Conservation (phyloP, 148 eudicot species). For the Pharnaceum exiguum region DNA sequence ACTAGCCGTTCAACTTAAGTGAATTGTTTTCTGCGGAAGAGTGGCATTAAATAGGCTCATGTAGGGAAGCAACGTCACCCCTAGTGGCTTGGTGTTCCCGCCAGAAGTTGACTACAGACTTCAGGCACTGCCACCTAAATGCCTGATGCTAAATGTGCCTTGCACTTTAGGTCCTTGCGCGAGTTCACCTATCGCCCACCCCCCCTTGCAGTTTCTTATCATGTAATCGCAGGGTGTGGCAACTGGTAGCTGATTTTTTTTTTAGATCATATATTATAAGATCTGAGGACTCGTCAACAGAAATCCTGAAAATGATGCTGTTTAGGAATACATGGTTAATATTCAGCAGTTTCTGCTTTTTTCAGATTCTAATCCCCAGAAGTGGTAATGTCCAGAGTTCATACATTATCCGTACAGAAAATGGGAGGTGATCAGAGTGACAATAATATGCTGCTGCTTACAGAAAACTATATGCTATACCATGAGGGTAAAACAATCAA, state of each 20-base stretch:
- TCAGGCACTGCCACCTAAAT: conserved; percentile 70
- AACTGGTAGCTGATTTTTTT: conserved; percentile 53
- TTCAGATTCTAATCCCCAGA: not conserved
- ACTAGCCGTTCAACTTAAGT: too few relatives aligned
- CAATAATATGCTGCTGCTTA: too few relatives aligned
- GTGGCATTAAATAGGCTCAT: conserved; percentile 55
- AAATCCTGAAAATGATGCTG: conserved; percentile 18
- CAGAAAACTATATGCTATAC: too few relatives aligned
- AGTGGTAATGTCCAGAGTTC: not conserved
- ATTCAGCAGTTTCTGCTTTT: not conserved
- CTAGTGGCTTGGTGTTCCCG: conserved; percentile 95
- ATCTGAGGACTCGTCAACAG: conserved; percentile 31
- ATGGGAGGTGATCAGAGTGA: too few relatives aligned
- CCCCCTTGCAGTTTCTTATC: conserved; percentile 90
- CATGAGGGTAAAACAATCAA: too few relatives aligned
- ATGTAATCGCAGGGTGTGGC: conserved; percentile 97
- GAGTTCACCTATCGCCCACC: too few relatives aligned
- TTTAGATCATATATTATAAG: not conserved
- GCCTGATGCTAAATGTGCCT: conserved; percentile 79
- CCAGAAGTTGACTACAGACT: conserved; percentile 95
- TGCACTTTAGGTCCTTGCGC: conserved; percentile 73
- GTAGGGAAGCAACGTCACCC: conserved; percentile 93
- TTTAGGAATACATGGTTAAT: not conserved
- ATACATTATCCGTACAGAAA: not conserved
- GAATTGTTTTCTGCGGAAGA: not conserved